These are phyloP conservation scores for Chlamydomonas schloesseri DNA, from an alignment of 139 green algal genomes.

Conservation along the genomic window DNA sequence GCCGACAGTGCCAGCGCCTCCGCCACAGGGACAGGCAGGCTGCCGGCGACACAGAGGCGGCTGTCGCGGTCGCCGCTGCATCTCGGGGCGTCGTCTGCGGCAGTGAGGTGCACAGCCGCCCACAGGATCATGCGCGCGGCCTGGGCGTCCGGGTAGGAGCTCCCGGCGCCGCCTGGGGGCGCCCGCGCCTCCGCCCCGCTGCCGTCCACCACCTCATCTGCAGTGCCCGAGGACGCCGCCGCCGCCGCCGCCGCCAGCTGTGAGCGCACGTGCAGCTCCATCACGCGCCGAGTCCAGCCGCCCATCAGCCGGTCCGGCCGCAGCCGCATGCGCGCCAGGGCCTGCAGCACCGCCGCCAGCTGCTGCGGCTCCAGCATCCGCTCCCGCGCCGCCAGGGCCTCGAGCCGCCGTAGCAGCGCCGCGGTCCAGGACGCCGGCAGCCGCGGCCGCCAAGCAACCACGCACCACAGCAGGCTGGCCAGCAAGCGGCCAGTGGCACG, in stretches of 20 bases:
- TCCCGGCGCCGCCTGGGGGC: not conserved
- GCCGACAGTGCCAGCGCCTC: not conserved
- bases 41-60: too few relatives aligned
- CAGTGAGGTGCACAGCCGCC: not conserved
- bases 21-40: not conserved
- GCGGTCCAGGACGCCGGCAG: constrained; percentile 3
- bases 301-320: not conserved
- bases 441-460: not conserved
- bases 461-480: constrained; percentile 23
- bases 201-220: too few relatives aligned
- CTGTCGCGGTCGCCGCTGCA: too few relatives aligned
- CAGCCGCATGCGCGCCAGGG: constrained; percentile 23
- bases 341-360: constrained; percentile 8
- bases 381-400: not conserved
- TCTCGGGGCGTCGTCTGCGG: not conserved
- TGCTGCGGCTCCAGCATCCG: not conserved
- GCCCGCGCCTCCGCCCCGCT: not conserved
- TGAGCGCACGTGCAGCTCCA: not conserved
- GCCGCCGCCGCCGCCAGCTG: not conserved
- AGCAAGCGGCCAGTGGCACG: not conserved
- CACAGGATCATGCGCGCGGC: constrained; percentile 24
- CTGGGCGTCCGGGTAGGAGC: not conserved
- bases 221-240: too few relatives aligned
- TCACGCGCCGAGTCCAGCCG: not conserved
- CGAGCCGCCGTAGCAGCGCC: not conserved